These are phyloP conservation scores for Vitis labrusca DNA, from an alignment of 164 flowering plant genomes.

Conservation along the genomic window DNA sequence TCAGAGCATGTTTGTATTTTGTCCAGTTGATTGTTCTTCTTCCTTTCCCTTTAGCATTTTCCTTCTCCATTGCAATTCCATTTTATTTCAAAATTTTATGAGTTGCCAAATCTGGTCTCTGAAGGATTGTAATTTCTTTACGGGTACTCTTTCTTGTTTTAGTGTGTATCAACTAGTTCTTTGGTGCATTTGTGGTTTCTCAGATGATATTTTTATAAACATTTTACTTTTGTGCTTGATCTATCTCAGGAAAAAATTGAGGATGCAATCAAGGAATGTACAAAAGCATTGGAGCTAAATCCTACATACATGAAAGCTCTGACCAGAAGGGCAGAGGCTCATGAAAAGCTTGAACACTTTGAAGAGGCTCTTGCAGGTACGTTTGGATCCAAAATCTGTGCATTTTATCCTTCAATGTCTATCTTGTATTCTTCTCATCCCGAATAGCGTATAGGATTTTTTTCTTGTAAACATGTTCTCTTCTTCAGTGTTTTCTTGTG, in stretches of 20 bases:
- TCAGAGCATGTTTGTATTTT: too few relatives aligned
- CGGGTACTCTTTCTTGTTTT: too few relatives aligned
- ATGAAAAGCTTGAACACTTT: constrained; percentile 86
- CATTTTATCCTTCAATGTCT: neutral
- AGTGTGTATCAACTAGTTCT: neutral
- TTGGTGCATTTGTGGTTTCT: neutral
- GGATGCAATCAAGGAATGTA: constrained; percentile 83
- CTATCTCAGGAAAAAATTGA: constrained; percentile 64
- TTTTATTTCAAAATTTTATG: too few relatives aligned
- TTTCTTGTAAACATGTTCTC: neutral
- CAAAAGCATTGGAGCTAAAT: constrained; percentile 82
- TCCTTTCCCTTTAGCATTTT: too few relatives aligned
- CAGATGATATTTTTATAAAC: neutral
- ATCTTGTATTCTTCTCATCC: neutral
- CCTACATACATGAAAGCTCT: constrained; percentile 81
- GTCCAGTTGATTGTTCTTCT: too few relatives aligned
- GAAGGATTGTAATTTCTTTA: too few relatives aligned
- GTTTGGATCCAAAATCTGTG: constrained; percentile 2
- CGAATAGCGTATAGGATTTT: neutral
- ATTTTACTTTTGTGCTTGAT: neutral
- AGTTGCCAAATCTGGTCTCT: neutral
- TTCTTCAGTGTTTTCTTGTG: neutral
- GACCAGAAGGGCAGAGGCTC: constrained; percentile 79
- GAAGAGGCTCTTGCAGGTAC: constrained; percentile 92
- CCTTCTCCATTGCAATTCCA: too few relatives aligned